Evolutionary conservation across 306 rosid genomes (phyloP), one percentile per base, ranked within the genome.

Genomic region (Lupinus albus): DNA sequence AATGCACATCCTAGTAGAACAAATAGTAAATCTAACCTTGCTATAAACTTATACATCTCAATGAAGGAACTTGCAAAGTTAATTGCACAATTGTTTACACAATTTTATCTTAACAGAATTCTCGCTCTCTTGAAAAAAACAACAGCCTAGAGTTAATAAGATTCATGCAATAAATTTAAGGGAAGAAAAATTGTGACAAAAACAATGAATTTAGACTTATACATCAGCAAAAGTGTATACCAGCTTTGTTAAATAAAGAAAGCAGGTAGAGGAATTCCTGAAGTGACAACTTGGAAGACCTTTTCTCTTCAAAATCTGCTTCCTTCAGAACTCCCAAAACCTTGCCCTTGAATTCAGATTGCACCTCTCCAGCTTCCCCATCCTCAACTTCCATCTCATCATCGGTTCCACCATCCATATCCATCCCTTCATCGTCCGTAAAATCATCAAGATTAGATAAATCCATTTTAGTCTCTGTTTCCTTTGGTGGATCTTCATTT

Each of bases 281-380:
- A 36, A 93, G 69, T 3, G 86, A 78, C 72, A 93, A 87, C 78
- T 93, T 93, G 47, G 98, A 93, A 0, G 98, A 86, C 67, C 96
- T 87, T 76, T 93, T 85, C 9, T 88, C 95, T 80, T 87, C 96
- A 35, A 86, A 92, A 83, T 83, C 93, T 52, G 91, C 88, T 64
- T 89, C 96, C 73, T 80, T 89, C 32, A 89, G 61, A 63, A 93
- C 95, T 5, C 51, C 71, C 72, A 88, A 64, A n/a, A 93, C 93
- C 82, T 83, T 89, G 18, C 67, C 55, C 76, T 93, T 89, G 77
- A 89, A 93, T 65, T 93, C 95, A n/a, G 98, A 87, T 68, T 78
- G 66, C 64, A 52, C 88, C 36, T 73, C 90, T 12, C 78, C 93
- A 8, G 64, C 83, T 32, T 74, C 85, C 21, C 79, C 91, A 35